phyloP scores from a whole-genome alignment of 2,329 filamentous ascomycete genomes.

The Dactylellina parvicollis region DNA sequence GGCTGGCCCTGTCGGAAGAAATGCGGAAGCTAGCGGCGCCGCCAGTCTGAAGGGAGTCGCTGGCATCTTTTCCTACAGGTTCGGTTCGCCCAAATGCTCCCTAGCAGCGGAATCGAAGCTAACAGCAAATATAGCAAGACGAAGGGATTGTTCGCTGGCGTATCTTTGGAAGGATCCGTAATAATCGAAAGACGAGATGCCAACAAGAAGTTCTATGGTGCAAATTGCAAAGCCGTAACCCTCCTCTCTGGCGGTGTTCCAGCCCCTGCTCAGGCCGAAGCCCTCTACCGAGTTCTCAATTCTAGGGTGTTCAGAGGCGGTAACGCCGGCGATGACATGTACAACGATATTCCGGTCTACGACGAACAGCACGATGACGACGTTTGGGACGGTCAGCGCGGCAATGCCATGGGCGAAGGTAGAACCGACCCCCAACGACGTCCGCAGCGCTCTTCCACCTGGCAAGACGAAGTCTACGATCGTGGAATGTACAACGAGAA shows the following conservation, averaged over 20 bases:
- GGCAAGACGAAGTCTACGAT: slow-evolving; percentile 81
- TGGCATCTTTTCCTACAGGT: slow-evolving; percentile 86
- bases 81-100: not conserved
- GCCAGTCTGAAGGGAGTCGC: slow-evolving; percentile 89
- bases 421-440: slow-evolving; percentile 57
- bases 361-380: slow-evolving; percentile 83
- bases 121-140: slow-evolving; percentile 74
- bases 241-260: slow-evolving; percentile 81
- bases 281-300: slow-evolving; percentile 80
- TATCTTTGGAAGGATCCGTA: slow-evolving; percentile 90
- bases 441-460: slow-evolving; percentile 73
- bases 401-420: slow-evolving; percentile 72
- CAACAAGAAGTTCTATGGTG: slow-evolving; percentile 95
- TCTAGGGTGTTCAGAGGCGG: slow-evolving; percentile 82
- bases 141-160: slow-evolving; percentile 94
- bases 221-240: slow-evolving; percentile 73
- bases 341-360: slow-evolving; percentile 93
- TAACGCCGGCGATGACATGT: slow-evolving; percentile 72
- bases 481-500: slow-evolving; percentile 61
- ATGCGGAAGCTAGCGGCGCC: slow-evolving; percentile 93
- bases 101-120: not conserved
- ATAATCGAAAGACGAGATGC: slow-evolving; percentile 95
- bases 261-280: slow-evolving; percentile 81
- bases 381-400: slow-evolving; percentile 80
- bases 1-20: slow-evolving; percentile 90